phyloP scores from a whole-genome alignment of 768 basidiomycete genomes.

The Lactarius hatsudake region DNA sequence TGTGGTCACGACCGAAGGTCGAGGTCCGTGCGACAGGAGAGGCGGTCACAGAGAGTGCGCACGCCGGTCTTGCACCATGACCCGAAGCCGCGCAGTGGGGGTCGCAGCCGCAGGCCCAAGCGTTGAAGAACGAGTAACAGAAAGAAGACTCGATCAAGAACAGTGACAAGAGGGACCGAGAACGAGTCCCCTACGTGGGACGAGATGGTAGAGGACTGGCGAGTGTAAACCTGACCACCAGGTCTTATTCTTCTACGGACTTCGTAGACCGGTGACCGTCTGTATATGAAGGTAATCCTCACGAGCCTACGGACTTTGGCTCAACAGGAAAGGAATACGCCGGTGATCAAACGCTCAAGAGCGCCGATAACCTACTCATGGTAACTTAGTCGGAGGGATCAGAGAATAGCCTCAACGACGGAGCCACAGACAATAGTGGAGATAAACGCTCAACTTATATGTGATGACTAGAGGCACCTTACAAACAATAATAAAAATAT shows the following conservation, averaged over 20 bases:
- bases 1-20: slow-evolving; percentile 15
- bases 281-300: no score
- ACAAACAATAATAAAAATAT: neutral
- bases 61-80: slow-evolving; percentile 30
- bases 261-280: neutral
- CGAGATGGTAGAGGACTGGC: neutral
- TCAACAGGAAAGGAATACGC: neutral
- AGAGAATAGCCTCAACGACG: neutral
- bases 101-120: slow-evolving; percentile 38
- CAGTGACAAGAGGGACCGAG: neutral
- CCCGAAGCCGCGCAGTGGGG: slow-evolving; percentile 35
- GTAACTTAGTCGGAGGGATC: neutral
- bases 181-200: no score
- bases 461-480: neutral
- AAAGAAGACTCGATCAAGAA: slow-evolving; percentile 38
- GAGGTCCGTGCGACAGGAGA: no score
- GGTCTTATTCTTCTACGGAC: neutral
- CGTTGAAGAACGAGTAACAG: slow-evolving; percentile 34
- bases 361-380: neutral
- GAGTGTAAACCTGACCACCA: neutral
- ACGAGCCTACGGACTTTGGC: neutral
- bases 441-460: neutral
- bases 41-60: slow-evolving; percentile 46
- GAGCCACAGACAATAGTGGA: neutral
- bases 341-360: neutral